phyloP scores from a whole-genome alignment of 1,139 yeast genomes.

The Scheffersomyces cryptocercus region DNA sequence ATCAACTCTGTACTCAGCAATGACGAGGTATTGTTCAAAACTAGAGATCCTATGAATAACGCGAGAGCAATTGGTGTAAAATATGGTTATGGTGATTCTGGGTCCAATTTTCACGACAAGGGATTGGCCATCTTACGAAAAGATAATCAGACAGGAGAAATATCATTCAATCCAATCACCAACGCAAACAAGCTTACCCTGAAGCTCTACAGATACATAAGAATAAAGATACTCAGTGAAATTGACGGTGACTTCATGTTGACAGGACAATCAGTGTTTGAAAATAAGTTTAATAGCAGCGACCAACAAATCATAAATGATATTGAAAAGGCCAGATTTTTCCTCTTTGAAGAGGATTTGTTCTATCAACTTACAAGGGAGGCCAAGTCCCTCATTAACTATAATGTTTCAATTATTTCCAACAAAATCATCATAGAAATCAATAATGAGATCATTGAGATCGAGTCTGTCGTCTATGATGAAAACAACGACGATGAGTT shows the following conservation, averaged over 20 bases:
- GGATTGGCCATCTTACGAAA: conserved; percentile 71
- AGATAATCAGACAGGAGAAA: conserved; percentile 33
- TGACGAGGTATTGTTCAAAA: conserved; percentile 73
- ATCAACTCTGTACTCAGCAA: conserved; percentile 51
- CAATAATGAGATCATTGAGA: conserved; percentile 67
- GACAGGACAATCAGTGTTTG: conserved; percentile 48
- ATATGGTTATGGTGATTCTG: conserved; percentile 90
- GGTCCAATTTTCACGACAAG: conserved; percentile 66
- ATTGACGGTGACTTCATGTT: conserved; percentile 53
- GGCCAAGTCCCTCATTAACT: conserved; percentile 69
- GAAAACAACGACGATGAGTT: conserved; percentile 45
- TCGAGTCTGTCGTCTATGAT: conserved; percentile 59
- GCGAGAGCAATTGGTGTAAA: conserved; percentile 67
- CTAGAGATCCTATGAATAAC: conserved; percentile 54
- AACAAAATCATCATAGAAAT: conserved; percentile 66
- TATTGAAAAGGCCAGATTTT: conserved; percentile 63
- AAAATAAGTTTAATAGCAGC: conserved; percentile 16
- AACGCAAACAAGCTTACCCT: conserved; percentile 21
- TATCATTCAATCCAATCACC: conserved; percentile 33
- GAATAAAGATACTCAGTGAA: conserved; percentile 55
- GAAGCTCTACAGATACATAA: conserved; percentile 42
- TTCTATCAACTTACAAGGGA: conserved; percentile 73
- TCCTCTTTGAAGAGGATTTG: conserved; percentile 84
- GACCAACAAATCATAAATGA: conserved; percentile 48
- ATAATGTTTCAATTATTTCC: conserved; percentile 67